phyloP scores from a whole-genome alignment of 768 basidiomycete genomes.

The Tylopilus sp. region DNA sequence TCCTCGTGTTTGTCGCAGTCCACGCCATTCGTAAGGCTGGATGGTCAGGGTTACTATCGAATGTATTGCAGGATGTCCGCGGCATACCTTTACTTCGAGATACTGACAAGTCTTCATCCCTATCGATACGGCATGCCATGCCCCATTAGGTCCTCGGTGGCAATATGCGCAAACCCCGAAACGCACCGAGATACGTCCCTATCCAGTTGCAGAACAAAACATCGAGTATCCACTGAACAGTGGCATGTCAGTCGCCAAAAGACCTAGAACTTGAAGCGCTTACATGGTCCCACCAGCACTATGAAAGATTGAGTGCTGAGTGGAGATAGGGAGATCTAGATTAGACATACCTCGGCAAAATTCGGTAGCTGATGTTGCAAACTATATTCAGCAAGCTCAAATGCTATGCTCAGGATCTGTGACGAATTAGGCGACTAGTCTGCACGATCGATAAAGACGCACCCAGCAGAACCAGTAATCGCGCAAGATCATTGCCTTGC shows the following conservation, averaged over 20 bases:
- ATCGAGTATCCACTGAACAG: constrained; percentile 75
- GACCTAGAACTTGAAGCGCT: constrained; percentile 23
- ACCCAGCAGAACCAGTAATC: constrained; percentile 97
- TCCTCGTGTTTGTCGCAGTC: constrained; percentile 73
- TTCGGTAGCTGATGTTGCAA: constrained; percentile 86
- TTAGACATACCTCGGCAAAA: constrained; percentile 69
- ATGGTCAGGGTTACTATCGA: neutral
- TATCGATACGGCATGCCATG: constrained; percentile 24
- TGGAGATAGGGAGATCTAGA: constrained; percentile 16
- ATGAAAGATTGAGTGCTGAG: constrained; percentile 11
- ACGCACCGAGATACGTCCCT: constrained; percentile 74
- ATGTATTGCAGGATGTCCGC: neutral
- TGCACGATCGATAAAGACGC: constrained; percentile 13
- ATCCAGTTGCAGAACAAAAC: constrained; percentile 87
- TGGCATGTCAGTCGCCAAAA: constrained; percentile 12
- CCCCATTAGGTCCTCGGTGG: constrained; percentile 15
- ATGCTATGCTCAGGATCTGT: constrained; percentile 82
- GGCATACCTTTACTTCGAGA: constrained; percentile 75
- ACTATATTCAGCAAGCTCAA: constrained; percentile 87
- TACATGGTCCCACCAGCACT: constrained; percentile 97
- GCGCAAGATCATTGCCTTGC: constrained; percentile 84
- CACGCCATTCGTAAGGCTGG: constrained; percentile 84
- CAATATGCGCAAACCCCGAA: constrained; percentile 4
- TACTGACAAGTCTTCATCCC: constrained; percentile 88
- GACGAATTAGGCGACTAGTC: constrained; percentile 9